These are phyloP conservation scores for Angomonas desouzai DNA, from an alignment of 208 protist species.

Conservation along the genomic window DNA sequence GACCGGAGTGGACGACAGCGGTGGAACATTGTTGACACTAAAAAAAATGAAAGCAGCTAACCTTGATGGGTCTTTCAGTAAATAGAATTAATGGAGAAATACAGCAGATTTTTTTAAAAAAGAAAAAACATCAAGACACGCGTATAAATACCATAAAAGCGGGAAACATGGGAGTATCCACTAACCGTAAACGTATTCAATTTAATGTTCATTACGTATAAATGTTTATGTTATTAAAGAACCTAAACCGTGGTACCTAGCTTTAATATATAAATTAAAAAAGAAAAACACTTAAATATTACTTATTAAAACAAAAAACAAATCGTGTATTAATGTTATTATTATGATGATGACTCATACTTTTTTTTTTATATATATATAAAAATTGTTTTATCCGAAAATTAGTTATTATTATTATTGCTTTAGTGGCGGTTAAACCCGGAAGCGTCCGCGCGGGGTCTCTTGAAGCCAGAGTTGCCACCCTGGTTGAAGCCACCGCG, in stretches of 20 bases:
- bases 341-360: neutral
- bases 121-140: too few species aligned
- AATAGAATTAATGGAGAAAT: too few species aligned
- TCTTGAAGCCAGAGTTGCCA: constrained; percentile 50
- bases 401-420: neutral
- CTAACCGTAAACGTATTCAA: too few species aligned
- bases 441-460: constrained; percentile 31
- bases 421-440: constrained; percentile 17
- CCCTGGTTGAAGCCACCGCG: constrained; percentile 31
- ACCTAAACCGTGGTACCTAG: neutral
- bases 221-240: neutral
- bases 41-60: neutral
- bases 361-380: neutral
- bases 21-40: constrained; percentile 10
- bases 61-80: too few species aligned
- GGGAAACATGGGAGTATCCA: too few species aligned
- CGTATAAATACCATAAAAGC: too few species aligned
- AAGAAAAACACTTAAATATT: constrained; percentile 13
- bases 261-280: constrained; percentile 10
- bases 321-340: constrained; percentile 10
- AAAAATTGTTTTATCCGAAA: neutral
- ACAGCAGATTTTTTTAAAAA: neutral
- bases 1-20: neutral
- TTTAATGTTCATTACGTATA: neutral
- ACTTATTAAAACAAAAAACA: neutral